Percentiles rank a stretch among this genome's conserved stretches.
phyloP scores from a whole-genome alignment of 371 early-diverging fungal genomes.

The Furculomyces boomerangus region DNA sequence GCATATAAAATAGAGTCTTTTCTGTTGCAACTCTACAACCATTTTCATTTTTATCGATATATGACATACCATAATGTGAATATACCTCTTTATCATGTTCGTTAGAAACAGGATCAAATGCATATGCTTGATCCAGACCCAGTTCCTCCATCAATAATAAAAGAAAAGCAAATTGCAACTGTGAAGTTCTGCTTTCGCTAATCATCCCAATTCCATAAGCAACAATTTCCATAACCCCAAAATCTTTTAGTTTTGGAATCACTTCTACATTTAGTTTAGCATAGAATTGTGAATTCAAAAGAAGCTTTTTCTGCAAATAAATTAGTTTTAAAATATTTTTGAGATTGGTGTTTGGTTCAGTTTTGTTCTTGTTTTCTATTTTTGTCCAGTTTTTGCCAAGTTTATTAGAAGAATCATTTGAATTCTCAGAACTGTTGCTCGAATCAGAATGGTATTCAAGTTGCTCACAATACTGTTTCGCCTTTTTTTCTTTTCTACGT shows the following conservation, averaged over 20 bases:
- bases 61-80: conserved; percentile 3
- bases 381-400: neutral
- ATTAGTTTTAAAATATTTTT: neutral
- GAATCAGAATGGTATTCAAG: no score
- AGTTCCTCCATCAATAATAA: conserved; percentile 9
- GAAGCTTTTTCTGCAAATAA: neutral
- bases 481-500: no score
- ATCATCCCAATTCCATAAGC: conserved; percentile 28
- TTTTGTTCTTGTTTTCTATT: neutral
- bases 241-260: conserved; percentile 4
- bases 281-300: neutral
- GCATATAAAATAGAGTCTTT: conserved; percentile 31
- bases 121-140: conserved; percentile 2
- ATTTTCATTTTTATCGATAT: conserved; percentile 19
- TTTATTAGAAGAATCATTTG: no score
- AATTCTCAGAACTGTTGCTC: no score
- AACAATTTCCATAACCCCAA: conserved; percentile 15
- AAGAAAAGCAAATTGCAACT: conserved; percentile 24
- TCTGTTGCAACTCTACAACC: conserved; percentile 7
- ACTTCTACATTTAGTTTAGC: neutral
- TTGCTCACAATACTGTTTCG: no score
- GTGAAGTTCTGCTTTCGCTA: conserved; percentile 7
- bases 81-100: conserved; percentile 10
- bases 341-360: neutral
- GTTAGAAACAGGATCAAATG: conserved; percentile 23